phyloP scores from a whole-genome alignment of 2,329 filamentous ascomycete genomes.

The Pseudogymnoascus sp. region DNA sequence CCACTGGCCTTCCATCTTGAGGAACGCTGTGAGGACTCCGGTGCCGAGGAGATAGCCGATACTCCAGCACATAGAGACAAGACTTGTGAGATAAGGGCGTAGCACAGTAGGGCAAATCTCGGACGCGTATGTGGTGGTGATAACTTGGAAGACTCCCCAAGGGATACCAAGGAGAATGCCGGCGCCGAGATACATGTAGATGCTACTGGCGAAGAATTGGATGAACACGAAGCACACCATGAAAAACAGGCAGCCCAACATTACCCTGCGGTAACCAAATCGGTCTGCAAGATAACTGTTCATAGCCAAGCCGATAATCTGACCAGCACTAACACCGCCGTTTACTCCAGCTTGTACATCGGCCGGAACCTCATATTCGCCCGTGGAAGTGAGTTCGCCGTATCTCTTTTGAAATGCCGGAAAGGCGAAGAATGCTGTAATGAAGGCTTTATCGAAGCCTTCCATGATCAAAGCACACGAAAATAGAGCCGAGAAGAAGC shows the following conservation, averaged over 20 bases:
- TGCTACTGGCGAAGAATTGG: constrained; percentile 39
- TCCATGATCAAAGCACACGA: constrained; percentile 32
- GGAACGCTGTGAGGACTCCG: constrained; percentile 37
- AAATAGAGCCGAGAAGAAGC: constrained; percentile 28
- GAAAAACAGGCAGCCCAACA: constrained; percentile 19
- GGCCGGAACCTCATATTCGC: constrained; percentile 24
- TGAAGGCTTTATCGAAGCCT: constrained; percentile 30
- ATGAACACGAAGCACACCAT: constrained; percentile 38
- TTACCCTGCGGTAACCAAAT: constrained; percentile 18
- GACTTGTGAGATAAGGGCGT: constrained; percentile 42
- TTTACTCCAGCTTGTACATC: constrained; percentile 30
- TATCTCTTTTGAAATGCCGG: constrained; percentile 17
- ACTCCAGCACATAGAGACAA: constrained; percentile 43
- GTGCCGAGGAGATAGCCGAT: constrained; percentile 38
- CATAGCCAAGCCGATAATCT: constrained; percentile 19
- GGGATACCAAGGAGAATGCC: constrained; percentile 40
- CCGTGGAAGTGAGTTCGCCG: constrained; percentile 13
- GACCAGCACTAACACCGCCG: constrained; percentile 16
- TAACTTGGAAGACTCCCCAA: constrained; percentile 44
- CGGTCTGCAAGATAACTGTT: constrained; percentile 18
- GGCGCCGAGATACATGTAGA: constrained; percentile 36
- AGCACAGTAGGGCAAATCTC: constrained; percentile 44
- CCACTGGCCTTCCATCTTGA: constrained; percentile 35
- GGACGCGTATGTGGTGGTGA: constrained; percentile 26
- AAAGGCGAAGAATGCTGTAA: constrained; percentile 28